Evolutionary conservation across 805 yeast genomes (phyloP).

Genomic region (Tetrapisispora arboricola): DNA sequence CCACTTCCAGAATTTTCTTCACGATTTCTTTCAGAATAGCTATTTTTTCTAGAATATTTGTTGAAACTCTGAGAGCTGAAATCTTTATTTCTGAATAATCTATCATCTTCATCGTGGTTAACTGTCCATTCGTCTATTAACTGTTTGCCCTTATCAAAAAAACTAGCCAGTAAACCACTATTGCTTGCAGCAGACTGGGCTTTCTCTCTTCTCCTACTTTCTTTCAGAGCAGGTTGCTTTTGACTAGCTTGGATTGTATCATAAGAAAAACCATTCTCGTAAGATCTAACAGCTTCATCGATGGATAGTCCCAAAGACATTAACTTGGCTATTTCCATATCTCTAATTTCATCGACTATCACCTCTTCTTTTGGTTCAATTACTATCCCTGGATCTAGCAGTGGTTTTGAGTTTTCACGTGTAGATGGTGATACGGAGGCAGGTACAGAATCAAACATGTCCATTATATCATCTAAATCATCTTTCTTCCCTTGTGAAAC

Average conservation of each 20-base stretch:
- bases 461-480: slow-evolving; percentile 15
- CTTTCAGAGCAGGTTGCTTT: too few species aligned
- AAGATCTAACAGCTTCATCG: slow-evolving; percentile 15
- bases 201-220: too few species aligned
- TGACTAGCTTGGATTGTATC: slow-evolving; percentile 7
- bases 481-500: slow-evolving; percentile 4
- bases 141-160: slow-evolving; percentile 26
- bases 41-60: not conserved
- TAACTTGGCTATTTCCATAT: slow-evolving; percentile 27
- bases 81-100: slow-evolving; percentile 7
- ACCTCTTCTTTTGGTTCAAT: not conserved
- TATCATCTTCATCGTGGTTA: slow-evolving; percentile 16
- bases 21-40: too few species aligned
- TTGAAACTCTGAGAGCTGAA: not conserved
- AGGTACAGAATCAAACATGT: not conserved
- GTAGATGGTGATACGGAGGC: not conserved
- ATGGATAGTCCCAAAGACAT: slow-evolving; percentile 25
- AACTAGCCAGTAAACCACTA: slow-evolving; percentile 3
- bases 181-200: not conserved
- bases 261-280: slow-evolving; percentile 20
- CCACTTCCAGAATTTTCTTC: too few species aligned
- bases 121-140: slow-evolving; percentile 20
- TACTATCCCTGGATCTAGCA: not conserved
- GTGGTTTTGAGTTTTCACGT: not conserved
- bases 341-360: slow-evolving; percentile 25